A percentile compares a stretch with the other conserved stretches of the same genome.
phyloP scores from a whole-genome alignment of 2,329 filamentous ascomycete genomes.

The Conoideocrella luteorostrata region DNA sequence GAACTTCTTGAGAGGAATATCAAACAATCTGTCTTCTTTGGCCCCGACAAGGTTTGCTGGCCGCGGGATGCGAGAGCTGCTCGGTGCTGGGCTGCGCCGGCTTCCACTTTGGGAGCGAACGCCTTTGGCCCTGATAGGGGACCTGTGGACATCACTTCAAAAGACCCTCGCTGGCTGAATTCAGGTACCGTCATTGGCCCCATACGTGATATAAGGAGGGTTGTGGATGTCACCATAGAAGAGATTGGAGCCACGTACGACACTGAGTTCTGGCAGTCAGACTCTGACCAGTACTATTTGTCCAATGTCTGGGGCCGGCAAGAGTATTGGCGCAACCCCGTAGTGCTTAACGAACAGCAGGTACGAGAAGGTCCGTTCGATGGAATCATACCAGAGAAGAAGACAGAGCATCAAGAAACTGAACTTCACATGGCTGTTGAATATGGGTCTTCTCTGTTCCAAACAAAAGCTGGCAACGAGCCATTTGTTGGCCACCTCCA shows the following conservation, averaged over 20 bases:
- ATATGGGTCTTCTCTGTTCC: conserved; percentile 34
- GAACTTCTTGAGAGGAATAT: conserved; percentile 24
- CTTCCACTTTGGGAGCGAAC: conserved; percentile 23
- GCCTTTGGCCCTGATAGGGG: conserved; percentile 31
- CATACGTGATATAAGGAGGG: conserved; percentile 21
- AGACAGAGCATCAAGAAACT: conserved; percentile 14
- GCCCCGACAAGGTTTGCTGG: conserved; percentile 39
- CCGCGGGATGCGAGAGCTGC: conserved; percentile 28
- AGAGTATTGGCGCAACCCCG: conserved; percentile 31
- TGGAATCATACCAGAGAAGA: conserved; percentile 16
- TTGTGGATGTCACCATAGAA: conserved; percentile 20
- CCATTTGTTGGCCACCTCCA: conserved; percentile 26
- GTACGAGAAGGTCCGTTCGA: conserved; percentile 13
- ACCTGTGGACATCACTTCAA: conserved; percentile 21
- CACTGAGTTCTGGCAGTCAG: conserved; percentile 26
- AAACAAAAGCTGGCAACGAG: conserved; percentile 30
- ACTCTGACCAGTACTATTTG: conserved; percentile 39
- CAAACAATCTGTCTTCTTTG: conserved; percentile 35
- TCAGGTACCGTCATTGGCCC: conserved; percentile 41
- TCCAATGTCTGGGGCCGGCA: conserved; percentile 36
- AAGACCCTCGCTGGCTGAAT: conserved; percentile 36
- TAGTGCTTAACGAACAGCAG: conserved; percentile 16
- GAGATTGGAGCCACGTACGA: conserved; percentile 29
- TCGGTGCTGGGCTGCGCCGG: conserved; percentile 34
- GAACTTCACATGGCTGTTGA: conserved; percentile 33